Base-by-base conservation (phyloP, 257 asterid species). In the Avicennia marina region DNA sequence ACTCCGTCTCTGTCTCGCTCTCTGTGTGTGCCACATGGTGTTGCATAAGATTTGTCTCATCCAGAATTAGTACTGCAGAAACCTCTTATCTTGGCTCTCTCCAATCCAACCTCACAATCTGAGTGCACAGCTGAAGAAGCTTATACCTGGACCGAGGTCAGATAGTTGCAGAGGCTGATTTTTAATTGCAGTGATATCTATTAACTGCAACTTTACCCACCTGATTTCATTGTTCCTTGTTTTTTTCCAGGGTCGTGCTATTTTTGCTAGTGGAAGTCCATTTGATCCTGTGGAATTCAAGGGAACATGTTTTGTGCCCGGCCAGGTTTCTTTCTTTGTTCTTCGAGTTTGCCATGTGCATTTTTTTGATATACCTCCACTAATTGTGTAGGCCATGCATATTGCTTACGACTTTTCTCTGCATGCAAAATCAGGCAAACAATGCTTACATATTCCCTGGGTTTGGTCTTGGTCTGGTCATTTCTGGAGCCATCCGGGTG, bases 91-190 rank as follows among this genome's bases (percentile, higher is more conserved):
- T 73, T 93, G 96, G 97, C 99, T 32, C 95, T 93, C 42, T 89
- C 99, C 10, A 93, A 93, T 56, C 99, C 99, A 21, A 93, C 99
- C 33, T 73, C 95, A 59, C 97, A 93, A 77, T 43, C 99, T n/a
- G 98, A 93, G 82, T 93, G 98, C 82, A 86, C 98, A 34, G 97
- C 98, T 34, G 95, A 86, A 77, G 91, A 93, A 62, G 98, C 98
- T 49, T 93, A 89, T 60, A 65, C 78, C 11, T 93, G 99, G 97
- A 81, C 86, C 21, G 77, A 91, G 90, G 98, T 88, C 62, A 62
- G 74, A 60, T 53, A 32, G 65, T 44, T 25, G 39, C 50, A 38
- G 38, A 38, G 47, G 27, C 49, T 25, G 26, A 41, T 17, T 25
- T 34, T 25, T 2, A 6, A 26, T 50, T 8, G 32, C 31, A 4